These are phyloP conservation scores for Plenodomus tracheiphilus DNA, from an alignment of 2,329 filamentous ascomycete species.

Conservation along the genomic window DNA sequence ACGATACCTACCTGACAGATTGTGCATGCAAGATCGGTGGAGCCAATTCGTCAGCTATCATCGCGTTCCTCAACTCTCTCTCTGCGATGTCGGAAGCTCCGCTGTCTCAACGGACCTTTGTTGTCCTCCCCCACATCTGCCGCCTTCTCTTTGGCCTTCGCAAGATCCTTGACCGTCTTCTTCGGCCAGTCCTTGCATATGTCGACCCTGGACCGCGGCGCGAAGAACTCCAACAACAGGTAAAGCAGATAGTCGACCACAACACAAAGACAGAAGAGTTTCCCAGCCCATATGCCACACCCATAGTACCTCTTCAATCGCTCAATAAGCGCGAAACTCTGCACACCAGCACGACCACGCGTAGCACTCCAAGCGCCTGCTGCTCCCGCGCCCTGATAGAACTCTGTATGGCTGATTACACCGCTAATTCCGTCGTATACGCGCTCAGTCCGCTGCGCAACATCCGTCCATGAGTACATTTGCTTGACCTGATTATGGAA, in stretches of 20 bases:
- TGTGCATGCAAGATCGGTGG: no score
- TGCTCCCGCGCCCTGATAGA: slow-evolving; percentile 79
- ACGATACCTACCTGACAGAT: no score
- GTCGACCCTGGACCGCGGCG: slow-evolving; percentile 83
- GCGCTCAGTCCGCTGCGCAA: slow-evolving; percentile 88
- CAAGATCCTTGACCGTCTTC: slow-evolving; percentile 53
- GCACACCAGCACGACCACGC: slow-evolving; percentile 68
- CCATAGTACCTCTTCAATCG: slow-evolving; percentile 95
- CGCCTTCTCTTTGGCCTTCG: slow-evolving; percentile 14
- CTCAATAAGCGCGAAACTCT: slow-evolving; percentile 91
- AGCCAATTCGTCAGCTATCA: neutral
- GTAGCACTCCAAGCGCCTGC: slow-evolving; percentile 69
- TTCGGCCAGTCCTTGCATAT: slow-evolving; percentile 90
- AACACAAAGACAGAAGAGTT: slow-evolving; percentile 92
- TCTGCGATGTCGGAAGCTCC: neutral
- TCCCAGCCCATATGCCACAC: slow-evolving; percentile 97
- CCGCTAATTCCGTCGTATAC: slow-evolving; percentile 94
- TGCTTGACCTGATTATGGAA: slow-evolving; percentile 97
- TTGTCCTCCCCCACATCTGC: slow-evolving; percentile 12
- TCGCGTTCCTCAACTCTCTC: slow-evolving; percentile 2
- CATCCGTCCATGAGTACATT: slow-evolving; percentile 99
- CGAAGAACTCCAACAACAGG: slow-evolving; percentile 83
- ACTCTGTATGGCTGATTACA: slow-evolving; percentile 80
- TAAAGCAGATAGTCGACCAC: slow-evolving; percentile 93
- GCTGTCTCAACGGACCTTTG: neutral